Evolutionary conservation across 805 yeast genomes (phyloP), one percentile per base, ranked within the genome.

Genomic region (Wickerhamomyces pijperi): DNA sequence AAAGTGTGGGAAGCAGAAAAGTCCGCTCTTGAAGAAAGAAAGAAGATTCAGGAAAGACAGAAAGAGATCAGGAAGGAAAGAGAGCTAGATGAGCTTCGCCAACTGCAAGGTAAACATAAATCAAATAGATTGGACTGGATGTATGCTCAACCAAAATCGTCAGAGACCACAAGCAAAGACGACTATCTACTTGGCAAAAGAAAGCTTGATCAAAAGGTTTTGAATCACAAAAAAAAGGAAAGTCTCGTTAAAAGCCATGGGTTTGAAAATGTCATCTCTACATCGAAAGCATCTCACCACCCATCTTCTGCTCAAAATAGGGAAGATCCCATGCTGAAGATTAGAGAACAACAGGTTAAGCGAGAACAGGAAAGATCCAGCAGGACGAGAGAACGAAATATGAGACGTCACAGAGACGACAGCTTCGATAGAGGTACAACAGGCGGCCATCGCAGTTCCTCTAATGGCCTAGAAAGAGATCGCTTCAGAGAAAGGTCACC

Each of bases 1-100:
- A 82, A 79, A 51, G 88, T 90, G 28, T 82, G 94, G 90, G 69
- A 76, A 46, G 68, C 66, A 39, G 97, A 92, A 53, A 87, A 84
- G 53, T 79, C 79, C 32, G 77, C 82, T 8, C 61, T 85, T 6
- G 71, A 72, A n/a, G 94, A 84, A 50, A 71, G 78, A 36, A 72
- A 72, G 47, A 71, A 72, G 51, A 74, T 79, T 28, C 69, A 75
- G 43, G 78, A 78, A 49, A 61, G 81, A 23, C 75, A 76, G 44
- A 65, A 68, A 39, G 94, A 85, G 56, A 65, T 81, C 23, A 66
- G 65, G 16, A 68, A 72, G 42, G 85, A 82, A 45, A 63, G 72
- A 31, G 82, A 82, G 44, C 61, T 74, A 31, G 64, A 72, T 35
- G 79, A 78, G 47, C 58, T 82, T 32, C 53, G 66, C 40, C 65